phyloP scores from a whole-genome alignment of 306 rosid species.

The Oxytropis ochrocephala region DNA sequence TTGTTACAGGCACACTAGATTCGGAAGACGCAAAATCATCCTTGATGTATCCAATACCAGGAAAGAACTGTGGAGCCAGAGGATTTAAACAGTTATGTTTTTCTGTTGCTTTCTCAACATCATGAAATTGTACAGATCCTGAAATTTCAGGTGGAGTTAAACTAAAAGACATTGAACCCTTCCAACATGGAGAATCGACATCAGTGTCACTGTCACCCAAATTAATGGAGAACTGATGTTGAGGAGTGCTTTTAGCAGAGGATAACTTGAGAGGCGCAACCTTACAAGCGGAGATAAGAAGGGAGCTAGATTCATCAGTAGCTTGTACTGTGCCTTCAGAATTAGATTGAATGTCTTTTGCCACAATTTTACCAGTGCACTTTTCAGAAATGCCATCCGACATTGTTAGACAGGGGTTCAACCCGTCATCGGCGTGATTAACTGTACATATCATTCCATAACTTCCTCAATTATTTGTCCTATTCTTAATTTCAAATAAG shows the following conservation, averaged over 20 bases:
- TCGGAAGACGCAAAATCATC: slow-evolving; percentile 31
- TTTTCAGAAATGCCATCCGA: slow-evolving; percentile 10
- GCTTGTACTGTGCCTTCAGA: slow-evolving; percentile 12
- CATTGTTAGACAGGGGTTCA: slow-evolving; percentile 12
- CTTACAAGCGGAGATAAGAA: slow-evolving; percentile 17
- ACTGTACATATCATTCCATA: slow-evolving; percentile 33
- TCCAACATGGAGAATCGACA: slow-evolving; percentile 68
- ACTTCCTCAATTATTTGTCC: background rate
- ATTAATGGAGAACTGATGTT: slow-evolving; percentile 19
- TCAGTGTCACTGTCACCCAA: slow-evolving; percentile 45
- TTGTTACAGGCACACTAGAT: slow-evolving; percentile 22
- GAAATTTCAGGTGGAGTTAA: slow-evolving; percentile 28
- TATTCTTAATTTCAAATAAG: background rate
- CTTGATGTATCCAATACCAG: slow-evolving; percentile 26
- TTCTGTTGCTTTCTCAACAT: slow-evolving; percentile 29
- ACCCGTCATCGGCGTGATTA: slow-evolving; percentile 25
- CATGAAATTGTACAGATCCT: slow-evolving; percentile 17
- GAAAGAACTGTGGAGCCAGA: slow-evolving; percentile 55
- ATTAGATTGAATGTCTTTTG: slow-evolving; percentile 24
- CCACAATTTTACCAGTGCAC: background rate
- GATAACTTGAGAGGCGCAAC: slow-evolving; percentile 19
- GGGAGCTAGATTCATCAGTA: slow-evolving; percentile 20
- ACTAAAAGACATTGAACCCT: slow-evolving; percentile 34
- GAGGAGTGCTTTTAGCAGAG: slow-evolving; percentile 26
- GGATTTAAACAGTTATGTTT: slow-evolving; percentile 52